Evolutionary conservation across 352 stramenopile genomes (phyloP), one percentile per base, ranked within the genome.

Genomic region (Globisporangium splendens): DNA sequence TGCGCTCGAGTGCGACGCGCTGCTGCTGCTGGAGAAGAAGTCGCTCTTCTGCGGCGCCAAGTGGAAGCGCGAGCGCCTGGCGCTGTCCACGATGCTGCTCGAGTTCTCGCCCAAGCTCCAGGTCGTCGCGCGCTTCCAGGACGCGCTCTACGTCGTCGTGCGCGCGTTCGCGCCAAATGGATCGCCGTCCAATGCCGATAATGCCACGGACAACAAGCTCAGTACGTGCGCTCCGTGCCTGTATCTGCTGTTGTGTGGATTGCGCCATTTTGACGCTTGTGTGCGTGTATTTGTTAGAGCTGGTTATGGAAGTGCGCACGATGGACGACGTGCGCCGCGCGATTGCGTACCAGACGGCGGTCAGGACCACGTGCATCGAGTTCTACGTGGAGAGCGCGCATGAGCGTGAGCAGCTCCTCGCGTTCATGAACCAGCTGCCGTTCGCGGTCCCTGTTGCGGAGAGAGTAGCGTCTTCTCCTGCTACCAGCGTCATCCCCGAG

Each of bases 341-440:
- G 11, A 72, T 73, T 52, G 49, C 64, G 42, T 85, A 81, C 57
- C 73, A 83, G 39, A 85, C 73, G 13, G 69, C 75, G 17, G 71
- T 61, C 1, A 69, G 66, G 10, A 67, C 70, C 3, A 61, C 68
- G 50, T 43, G 55, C 0, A 50, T 85, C 11, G 68, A 78, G 51
- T 17, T 85, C n/a, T 85, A 73, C 46, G 57, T 80, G 44, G 75
- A 75, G 33, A 61, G 60, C 20, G 65, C 63, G 50, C 35, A 57
- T 17, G 62, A 58, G 1, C 63, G 62, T 11, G 62, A 78, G 38
- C 59, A 50, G 17, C 39, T 81, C 22, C 56, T 73, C 17, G 31
- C 54, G 18, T 65, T 67, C 21, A 11, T 49, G 10, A 50, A 50
- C 38, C 39, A 54, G 28, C n/a, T 50, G 42, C 42, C 57, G 15